A percentile compares a stretch with the other conserved stretches of the same genome.
Evolutionary conservation across 1,284 basidiomycete species (phyloP).

Genomic region (Peniophora sp.): DNA sequence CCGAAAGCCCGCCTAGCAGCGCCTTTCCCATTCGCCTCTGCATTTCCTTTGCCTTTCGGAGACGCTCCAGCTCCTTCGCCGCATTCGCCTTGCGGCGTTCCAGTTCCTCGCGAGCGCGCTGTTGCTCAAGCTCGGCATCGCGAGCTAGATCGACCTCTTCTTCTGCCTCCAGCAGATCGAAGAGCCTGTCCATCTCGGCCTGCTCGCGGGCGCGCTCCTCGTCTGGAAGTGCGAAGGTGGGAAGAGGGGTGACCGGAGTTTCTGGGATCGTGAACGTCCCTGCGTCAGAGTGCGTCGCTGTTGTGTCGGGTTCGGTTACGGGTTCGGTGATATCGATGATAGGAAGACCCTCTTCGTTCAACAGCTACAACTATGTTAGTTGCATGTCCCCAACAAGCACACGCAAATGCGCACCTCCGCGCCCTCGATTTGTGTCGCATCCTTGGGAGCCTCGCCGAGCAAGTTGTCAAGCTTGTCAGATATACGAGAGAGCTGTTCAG

Average conservation of each 20-base stretch:
- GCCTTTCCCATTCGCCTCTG: conserved; percentile 75
- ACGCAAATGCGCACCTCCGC: conserved; percentile 46
- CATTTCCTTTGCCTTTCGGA: conserved; percentile 49
- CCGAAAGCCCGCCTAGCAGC: conserved; percentile 39
- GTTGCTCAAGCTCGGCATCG: conserved; percentile 31
- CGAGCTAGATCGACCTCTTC: conserved; percentile 39
- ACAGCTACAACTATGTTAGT: conserved; percentile 30
- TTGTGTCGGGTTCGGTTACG: conserved; percentile 17
- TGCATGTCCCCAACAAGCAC: background rate
- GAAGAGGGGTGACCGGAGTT: conserved; percentile 7
- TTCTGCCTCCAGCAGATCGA: conserved; percentile 65
- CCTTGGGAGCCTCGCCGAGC: conserved; percentile 35
- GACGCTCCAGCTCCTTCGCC: conserved; percentile 40
- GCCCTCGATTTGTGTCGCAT: conserved; percentile 34
- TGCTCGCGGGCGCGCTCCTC: conserved; percentile 40
- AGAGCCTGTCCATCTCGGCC: conserved; percentile 51
- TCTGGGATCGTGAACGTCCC: conserved; percentile 6
- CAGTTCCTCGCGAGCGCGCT: conserved; percentile 35
- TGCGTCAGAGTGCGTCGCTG: conserved; percentile 1
- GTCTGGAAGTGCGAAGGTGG: conserved; percentile 30
- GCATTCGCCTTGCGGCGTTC: conserved; percentile 44
- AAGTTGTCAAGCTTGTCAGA: conserved; percentile 55
- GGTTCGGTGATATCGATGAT: conserved; percentile 73
- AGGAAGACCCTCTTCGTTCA: conserved; percentile 72
- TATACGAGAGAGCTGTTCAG: conserved; percentile 43